A percentile compares a stretch with the other conserved stretches of the same genome.
phyloP scores from a whole-genome alignment of 108 stramenopile species.

The Parietichytrium sp. region DNA sequence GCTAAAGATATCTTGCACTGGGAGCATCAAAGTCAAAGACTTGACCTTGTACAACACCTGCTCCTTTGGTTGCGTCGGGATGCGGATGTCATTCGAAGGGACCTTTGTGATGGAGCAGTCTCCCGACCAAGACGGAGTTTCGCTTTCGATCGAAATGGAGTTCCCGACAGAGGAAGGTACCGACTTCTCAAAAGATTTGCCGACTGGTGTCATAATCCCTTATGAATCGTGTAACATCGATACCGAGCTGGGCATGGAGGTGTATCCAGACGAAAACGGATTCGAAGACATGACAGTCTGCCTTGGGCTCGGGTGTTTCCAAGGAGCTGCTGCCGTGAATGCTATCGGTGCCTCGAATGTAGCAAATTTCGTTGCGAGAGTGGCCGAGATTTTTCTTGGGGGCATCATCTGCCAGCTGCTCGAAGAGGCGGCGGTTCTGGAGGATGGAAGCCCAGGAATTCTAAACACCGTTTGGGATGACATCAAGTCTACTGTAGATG shows the following conservation, averaged over 20 bases:
- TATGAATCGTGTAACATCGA: constrained; percentile 3
- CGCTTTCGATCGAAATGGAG: neutral
- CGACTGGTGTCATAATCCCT: neutral
- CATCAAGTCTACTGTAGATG: neutral
- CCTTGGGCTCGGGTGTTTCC: neutral
- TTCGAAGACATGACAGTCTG: constrained; percentile 6
- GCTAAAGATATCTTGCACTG: neutral
- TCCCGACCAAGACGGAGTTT: neutral
- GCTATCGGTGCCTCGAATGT: neutral
- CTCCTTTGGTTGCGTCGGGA: neutral
- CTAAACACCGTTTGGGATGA: neutral
- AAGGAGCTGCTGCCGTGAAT: too few species aligned
- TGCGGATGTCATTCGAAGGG: neutral
- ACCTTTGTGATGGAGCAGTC: neutral
- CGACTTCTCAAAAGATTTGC: neutral
- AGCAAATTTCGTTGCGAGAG: neutral
- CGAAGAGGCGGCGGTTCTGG: neutral
- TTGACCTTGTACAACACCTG: too few species aligned
- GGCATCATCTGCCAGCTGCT: neutral
- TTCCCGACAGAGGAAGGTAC: neutral
- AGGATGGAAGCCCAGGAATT: neutral
- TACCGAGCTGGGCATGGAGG: neutral
- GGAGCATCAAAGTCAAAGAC: neutral
- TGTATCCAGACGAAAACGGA: neutral
- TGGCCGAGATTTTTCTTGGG: neutral